Base-by-base conservation (phyloP, 1,284 basidiomycete species). In the Fomitopsis schrenkii region DNA sequence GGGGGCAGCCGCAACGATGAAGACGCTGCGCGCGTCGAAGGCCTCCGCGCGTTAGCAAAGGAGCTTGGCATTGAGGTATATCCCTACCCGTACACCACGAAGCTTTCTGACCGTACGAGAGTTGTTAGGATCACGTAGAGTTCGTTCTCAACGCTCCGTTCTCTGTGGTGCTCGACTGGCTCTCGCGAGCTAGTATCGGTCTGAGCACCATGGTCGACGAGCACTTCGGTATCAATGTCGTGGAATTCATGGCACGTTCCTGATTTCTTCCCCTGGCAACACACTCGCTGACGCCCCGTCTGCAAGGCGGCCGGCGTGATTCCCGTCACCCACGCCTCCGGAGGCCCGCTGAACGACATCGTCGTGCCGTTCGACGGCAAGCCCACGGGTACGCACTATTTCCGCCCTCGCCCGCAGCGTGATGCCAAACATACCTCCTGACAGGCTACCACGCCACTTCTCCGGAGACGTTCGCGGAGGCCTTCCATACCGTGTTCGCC, bases 141-240 rank as follows among this genome's bases (percentile, higher is more conserved):
- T 94, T 98, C 66, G 76, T 92, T 5, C 83, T 97, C 53, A 98
- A 98, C 67, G 94, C 93, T 0, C 77, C 90, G 1, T 98, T 91
- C 67, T 66, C 84, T 0, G 81, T 82, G 9, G 83, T 98, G 63
- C 80, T 96, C 1, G 64, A 75, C 1, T 86, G 87, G 77, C 80
- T 99, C 1, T 83, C 86, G 0, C 76, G 76, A 15, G 88, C 95
- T 0, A 92, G 88, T 62, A 82, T 98, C 5, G 97, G 97, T 0
- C 73, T 98, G 28, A 97, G 93, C 71, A 98, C 97, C 4, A 99
- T 99, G 97, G 86, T 96, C 1, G 96, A 99, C 71, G 97, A 99
- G 75, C 97, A 99, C 73, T 99, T 99, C 68, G 97, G 97, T 1
- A 99, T 99, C 73, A 97, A 96, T 68, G 84, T 99, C 19, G 97